Evolutionary conservation across 2,329 filamentous ascomycete species (phyloP).

Genomic region (Fusarium chuoi): DNA sequence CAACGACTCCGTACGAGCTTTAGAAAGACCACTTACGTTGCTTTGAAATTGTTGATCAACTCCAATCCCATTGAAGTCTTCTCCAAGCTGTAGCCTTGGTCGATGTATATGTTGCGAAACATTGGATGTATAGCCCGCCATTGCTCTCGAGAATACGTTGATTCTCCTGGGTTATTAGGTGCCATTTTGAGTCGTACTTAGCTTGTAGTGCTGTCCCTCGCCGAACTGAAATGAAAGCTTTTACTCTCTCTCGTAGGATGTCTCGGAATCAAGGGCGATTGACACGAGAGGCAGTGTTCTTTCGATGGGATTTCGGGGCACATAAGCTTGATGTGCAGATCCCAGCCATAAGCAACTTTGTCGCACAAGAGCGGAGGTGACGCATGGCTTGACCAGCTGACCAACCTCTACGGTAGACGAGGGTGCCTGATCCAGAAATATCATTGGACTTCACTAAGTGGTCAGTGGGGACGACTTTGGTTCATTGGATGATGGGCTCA

Average conservation of each 20-base stretch:
- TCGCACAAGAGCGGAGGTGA: neutral
- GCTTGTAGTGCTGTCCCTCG: neutral
- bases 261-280: neutral
- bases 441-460: neutral
- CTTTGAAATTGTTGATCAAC: neutral
- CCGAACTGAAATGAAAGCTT: neutral
- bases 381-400: neutral
- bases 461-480: neutral
- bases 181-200: neutral
- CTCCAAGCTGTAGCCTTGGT: neutral
- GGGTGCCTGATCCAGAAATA: neutral
- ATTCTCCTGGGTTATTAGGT: neutral
- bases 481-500: neutral
- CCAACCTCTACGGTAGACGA: neutral
- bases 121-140: neutral
- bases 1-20: neutral
- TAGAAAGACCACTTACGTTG: neutral
- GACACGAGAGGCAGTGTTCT: neutral
- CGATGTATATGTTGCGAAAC: neutral
- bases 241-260: neutral
- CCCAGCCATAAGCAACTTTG: neutral
- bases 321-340: neutral
- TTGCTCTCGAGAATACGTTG: neutral
- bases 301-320: too few relatives aligned
- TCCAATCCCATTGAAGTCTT: neutral